Base-by-base conservation (phyloP, 306 rosid genomes). In the Rosa lucieae region DNA sequence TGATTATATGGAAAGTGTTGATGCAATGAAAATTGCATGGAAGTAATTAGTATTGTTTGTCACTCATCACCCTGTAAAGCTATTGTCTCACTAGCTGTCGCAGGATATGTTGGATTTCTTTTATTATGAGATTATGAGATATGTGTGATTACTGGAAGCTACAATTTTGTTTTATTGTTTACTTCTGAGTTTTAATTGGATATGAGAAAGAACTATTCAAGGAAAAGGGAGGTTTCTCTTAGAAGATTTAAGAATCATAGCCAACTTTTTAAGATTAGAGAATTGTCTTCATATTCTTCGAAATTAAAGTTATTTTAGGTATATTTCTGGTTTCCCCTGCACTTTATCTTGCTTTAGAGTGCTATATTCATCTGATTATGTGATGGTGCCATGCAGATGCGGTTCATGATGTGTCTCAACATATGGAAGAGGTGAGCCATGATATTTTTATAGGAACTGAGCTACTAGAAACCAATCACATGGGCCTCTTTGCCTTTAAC, bases 1-100 rank as follows among this genome's bases (percentile, higher is more conserved):
- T 29, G 56, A 35, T 21, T 48, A 26, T 10, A 59, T 21, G 6
- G 37, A 2, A 56, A 52, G 44, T 3, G 42, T 70, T 46, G 55
- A 44, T 70, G 23, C n/a, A 23, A 70, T 43, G n/a, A 21, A 23
- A 43, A 10, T 69, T 69, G 23, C 18, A 11, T 44, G 48, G 13
- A n/a, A 67, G 11, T 8, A 17, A 20, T 40, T 8, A 3, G 88
- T 78, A 68, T 74, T 71, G 73, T 78, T 69, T 73, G 44, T 78
- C 79, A 26, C 51, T 61, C 23, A 10, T 59, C 62, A 37, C 58
- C 29, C 63, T 74, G 43, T 46, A 2, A 18, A 37, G 59, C 18
- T 40, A 43, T 5, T 23, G 51, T 43, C 32, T 23, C 26, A 23
- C 48, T 72, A 51, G 29, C 10, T 35, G 20, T 20, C 12, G 7